These are phyloP conservation scores for Lepidium sativum DNA, from an alignment of 345 rosid species.

Conservation along the genomic window DNA sequence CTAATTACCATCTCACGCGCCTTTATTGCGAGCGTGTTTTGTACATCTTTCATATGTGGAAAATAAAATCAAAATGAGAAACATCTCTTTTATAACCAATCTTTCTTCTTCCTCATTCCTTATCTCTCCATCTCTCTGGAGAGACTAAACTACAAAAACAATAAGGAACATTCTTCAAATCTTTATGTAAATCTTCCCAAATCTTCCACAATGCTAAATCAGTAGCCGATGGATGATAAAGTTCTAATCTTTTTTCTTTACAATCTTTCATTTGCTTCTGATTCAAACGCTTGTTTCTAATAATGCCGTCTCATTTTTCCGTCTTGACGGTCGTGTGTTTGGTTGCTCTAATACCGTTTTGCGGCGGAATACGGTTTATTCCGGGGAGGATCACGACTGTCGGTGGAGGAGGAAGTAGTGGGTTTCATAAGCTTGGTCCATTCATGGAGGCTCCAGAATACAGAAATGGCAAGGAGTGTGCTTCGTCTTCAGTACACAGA, in stretches of 20 bases:
- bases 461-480: slow-evolving; percentile 74
- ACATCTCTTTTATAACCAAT: slow-evolving; percentile 25
- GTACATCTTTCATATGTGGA: not conserved
- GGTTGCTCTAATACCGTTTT: slow-evolving; percentile 26
- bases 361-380: slow-evolving; percentile 50
- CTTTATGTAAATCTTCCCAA: not conserved
- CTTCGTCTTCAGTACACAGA: slow-evolving; percentile 14
- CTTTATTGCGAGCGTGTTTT: not conserved
- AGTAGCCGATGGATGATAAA: slow-evolving; percentile 1
- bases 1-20: slow-evolving; percentile 11
- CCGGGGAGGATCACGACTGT: slow-evolving; percentile 23
- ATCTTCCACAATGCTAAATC: slow-evolving; percentile 20
- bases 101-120: slow-evolving; percentile 17
- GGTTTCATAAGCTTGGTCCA: slow-evolving; percentile 20
- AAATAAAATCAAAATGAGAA: slow-evolving; percentile 15
- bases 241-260: not conserved
- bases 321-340: slow-evolving; percentile 22
- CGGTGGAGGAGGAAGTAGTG: slow-evolving; percentile 11
- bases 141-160: not conserved
- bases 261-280: not conserved
- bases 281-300: slow-evolving; percentile 7
- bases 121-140: slow-evolving; percentile 31
- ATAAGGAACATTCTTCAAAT: slow-evolving; percentile 10
- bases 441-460: slow-evolving; percentile 88
- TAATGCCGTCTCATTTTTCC: slow-evolving; percentile 26